These are phyloP conservation scores for Nissolia schottii DNA, from an alignment of 306 rosid genomes.

Conservation along the genomic window DNA sequence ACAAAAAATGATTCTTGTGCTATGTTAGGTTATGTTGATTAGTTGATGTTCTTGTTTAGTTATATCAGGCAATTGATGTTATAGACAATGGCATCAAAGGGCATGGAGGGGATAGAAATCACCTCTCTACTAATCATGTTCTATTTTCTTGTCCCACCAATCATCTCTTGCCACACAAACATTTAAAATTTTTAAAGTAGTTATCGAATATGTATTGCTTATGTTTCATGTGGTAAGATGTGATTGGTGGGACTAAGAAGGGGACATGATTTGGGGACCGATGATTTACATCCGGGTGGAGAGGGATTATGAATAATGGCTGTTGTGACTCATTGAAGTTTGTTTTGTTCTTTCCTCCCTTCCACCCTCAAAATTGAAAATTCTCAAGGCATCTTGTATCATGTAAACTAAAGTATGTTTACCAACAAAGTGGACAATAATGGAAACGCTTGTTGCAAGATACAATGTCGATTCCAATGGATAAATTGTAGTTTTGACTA, in stretches of 20 bases:
- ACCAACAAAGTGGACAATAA: constrained; percentile 63
- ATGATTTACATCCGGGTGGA: too few relatives aligned
- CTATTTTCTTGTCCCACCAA: too few relatives aligned
- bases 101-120: too few relatives aligned
- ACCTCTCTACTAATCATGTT: too few relatives aligned
- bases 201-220: too few relatives aligned
- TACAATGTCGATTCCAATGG: too few relatives aligned
- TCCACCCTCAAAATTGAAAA: not conserved
- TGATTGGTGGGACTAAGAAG: too few relatives aligned
- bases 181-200: too few relatives aligned
- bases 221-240: too few relatives aligned
- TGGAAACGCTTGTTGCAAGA: too few relatives aligned
- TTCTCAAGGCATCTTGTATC: constrained; percentile 45
- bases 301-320: not conserved
- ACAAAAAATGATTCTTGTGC: not conserved
- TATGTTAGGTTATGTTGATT: not conserved
- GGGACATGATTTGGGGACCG: too few relatives aligned
- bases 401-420: constrained; percentile 51
- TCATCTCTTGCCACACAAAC: too few relatives aligned
- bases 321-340: not conserved
- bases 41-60: not conserved
- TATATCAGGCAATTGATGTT: constrained; percentile 61
- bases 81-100: constrained; percentile 58
- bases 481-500: constrained; percentile 58
- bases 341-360: not conserved